These are phyloP conservation scores for Boletus rubropictus DNA, from an alignment of 768 basidiomycete species.

Conservation along the genomic window DNA sequence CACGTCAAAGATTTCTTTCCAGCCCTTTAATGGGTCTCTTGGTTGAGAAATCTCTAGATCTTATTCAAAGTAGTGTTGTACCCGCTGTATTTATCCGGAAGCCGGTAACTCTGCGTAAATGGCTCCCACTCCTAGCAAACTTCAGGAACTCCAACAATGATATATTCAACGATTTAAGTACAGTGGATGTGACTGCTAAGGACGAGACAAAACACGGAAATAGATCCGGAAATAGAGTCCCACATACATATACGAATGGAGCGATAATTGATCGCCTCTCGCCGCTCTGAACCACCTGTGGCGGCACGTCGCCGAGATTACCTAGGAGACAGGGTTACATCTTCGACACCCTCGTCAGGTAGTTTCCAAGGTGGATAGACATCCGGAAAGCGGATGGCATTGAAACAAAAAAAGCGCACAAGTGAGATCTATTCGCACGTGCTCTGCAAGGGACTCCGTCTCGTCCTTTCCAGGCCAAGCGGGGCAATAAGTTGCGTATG, in stretches of 20 bases:
- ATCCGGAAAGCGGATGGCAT: conserved; percentile 2
- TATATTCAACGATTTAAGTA: background rate
- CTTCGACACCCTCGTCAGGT: conserved; percentile 14
- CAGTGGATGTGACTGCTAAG: no score
- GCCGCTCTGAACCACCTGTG: background rate
- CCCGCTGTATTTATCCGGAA: no score
- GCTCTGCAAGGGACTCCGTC: background rate
- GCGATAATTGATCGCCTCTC: background rate
- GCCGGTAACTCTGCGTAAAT: no score
- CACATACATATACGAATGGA: no score
- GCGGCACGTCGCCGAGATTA: no score
- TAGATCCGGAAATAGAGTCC: no score
- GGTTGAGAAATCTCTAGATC: background rate
- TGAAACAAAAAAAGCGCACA: background rate
- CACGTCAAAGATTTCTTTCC: background rate
- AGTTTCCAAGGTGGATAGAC: conserved; percentile 18
- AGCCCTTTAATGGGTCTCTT: background rate
- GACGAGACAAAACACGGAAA: background rate
- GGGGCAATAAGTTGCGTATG: background rate
- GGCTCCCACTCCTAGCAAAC: background rate
- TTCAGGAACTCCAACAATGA: no score
- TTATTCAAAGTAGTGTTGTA: background rate
- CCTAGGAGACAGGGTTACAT: background rate
- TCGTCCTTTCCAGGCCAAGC: background rate
- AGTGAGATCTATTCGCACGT: conserved; percentile 4